A percentile compares a stretch with the other conserved stretches of the same genome.
These are phyloP conservation scores for Xylaria nigripes DNA, from an alignment of 495 filamentous ascomycete species.

Conservation along the genomic window DNA sequence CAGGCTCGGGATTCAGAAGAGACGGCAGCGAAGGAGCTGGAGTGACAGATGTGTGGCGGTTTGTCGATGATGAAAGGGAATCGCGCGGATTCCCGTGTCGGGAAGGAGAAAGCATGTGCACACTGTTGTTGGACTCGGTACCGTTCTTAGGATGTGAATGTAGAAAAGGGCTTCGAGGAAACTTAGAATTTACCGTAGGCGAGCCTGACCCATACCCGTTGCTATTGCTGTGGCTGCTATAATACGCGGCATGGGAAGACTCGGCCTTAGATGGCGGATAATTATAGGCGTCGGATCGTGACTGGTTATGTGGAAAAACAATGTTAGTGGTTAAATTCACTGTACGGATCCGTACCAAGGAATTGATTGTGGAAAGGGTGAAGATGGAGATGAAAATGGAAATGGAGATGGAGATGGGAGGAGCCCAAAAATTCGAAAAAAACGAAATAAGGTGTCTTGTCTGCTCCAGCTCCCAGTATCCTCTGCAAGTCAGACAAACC, in stretches of 20 bases:
- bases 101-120: conserved; percentile 43
- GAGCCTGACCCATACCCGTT: conserved; percentile 52
- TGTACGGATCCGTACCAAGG: background rate
- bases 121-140: conserved; percentile 39
- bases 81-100: conserved; percentile 33
- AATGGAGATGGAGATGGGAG: background rate
- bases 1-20: conserved; percentile 39
- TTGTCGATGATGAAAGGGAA: conserved; percentile 35
- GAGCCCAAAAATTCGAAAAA: background rate
- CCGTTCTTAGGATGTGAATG: conserved; percentile 46
- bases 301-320: conserved; percentile 10
- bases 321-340: background rate
- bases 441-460: conserved; percentile 9
- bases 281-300: conserved; percentile 45
- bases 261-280: conserved; percentile 33
- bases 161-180: conserved; percentile 47
- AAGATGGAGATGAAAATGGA: conserved; percentile 19
- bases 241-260: conserved; percentile 31
- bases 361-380: conserved; percentile 5
- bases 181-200: conserved; percentile 42
- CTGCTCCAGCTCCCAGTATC: background rate
- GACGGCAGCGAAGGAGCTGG: conserved; percentile 32
- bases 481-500: conserved; percentile 12
- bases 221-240: conserved; percentile 29
- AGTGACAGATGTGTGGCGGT: conserved; percentile 39